A percentile compares a stretch with the other conserved stretches of the same genome.
These are phyloP conservation scores for Starmerella geochares DNA, from an alignment of 805 yeast species.

Conservation along the genomic window DNA sequence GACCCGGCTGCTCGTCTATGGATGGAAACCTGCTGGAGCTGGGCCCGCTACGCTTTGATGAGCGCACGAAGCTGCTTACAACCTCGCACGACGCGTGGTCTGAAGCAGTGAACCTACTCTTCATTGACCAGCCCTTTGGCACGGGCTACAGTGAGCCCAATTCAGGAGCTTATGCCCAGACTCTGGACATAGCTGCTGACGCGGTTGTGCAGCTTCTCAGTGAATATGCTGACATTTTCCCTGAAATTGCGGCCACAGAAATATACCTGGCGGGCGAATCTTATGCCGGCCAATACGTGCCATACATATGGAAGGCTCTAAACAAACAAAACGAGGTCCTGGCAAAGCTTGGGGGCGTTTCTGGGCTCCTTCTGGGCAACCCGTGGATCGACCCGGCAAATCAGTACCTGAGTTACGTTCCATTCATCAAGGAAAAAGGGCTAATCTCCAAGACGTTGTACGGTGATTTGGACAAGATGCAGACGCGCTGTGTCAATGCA, in stretches of 20 bases:
- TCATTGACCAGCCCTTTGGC: constrained; percentile 90
- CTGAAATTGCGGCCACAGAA: constrained; percentile 54
- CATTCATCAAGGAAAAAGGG: constrained; percentile 53
- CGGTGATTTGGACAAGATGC: constrained; percentile 26
- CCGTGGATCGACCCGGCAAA: constrained; percentile 88
- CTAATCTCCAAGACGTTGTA: constrained; percentile 35
- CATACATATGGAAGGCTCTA: constrained; percentile 65
- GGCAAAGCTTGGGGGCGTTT: constrained; percentile 35
- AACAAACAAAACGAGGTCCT: constrained; percentile 31
- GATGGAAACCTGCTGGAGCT: constrained; percentile 91
- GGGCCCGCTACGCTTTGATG: constrained; percentile 68
- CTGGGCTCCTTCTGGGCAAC: constrained; percentile 73
- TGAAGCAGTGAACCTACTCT: constrained; percentile 63
- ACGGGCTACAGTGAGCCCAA: constrained; percentile 74
- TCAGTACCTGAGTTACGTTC: constrained; percentile 72
- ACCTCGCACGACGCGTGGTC: constrained; percentile 64
- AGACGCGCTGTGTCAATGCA: constrained; percentile 25
- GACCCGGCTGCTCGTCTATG: constrained; percentile 97
- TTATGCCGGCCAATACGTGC: constrained; percentile 94
- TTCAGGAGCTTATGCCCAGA: constrained; percentile 34
- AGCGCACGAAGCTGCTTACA: constrained; percentile 38
- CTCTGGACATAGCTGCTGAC: constrained; percentile 40
- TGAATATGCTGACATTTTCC: constrained; percentile 59
- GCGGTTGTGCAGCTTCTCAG: constrained; percentile 59
- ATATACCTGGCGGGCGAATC: constrained; percentile 86